Base-by-base conservation (phyloP, 441 rosid genomes). In the Jatropha multifida region DNA sequence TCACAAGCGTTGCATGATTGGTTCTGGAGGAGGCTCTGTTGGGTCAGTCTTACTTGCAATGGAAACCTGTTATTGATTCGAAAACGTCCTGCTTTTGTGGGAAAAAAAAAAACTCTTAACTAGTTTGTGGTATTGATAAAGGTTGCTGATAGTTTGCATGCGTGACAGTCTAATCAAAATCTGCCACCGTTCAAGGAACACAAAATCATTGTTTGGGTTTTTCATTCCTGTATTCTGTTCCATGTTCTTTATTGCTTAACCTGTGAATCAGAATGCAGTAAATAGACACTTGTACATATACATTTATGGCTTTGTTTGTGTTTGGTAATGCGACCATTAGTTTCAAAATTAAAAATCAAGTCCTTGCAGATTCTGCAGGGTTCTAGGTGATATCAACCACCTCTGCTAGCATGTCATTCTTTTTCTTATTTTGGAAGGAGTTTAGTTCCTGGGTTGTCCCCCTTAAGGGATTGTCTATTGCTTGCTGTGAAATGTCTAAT, bases 1-100 rank as follows among this genome's bases (percentile, higher is more conserved):
- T 86, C 89, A 88, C 26, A 83, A 85, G 48, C 97, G 80, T 64
- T 96, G 99, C 88, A 86, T 92, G 91, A 86, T 90, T 76, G 99
- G 98, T 49, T 92, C 96, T 0, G 99, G 99, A 3, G 99, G 99
- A 77, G 99, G 98, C 80, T 96, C 99, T 77, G 99, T 96, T 72
- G 99, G 99, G 99, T 96, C 67, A 79, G 98, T 90, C 51, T 78
- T 74, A 32, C 76, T 68, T 75, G 26, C 69, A 51, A 71, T 60
- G 46, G 69, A 40, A 74, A 79, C 26, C 69, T 69, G 18, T 70
- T 44, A 52, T 72, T 55, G 40, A 41, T 69, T 4, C 32, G 38
- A 65, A 15, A 14, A 44, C 6, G 1, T 38, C n/a, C 17, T 18
- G 13, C 49, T 73, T 65, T 14, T 73, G 49, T 15, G 14, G 58